Conservation (phyloP, 768 basidiomycete species). For the Clitopilus hobsonii region DNA sequence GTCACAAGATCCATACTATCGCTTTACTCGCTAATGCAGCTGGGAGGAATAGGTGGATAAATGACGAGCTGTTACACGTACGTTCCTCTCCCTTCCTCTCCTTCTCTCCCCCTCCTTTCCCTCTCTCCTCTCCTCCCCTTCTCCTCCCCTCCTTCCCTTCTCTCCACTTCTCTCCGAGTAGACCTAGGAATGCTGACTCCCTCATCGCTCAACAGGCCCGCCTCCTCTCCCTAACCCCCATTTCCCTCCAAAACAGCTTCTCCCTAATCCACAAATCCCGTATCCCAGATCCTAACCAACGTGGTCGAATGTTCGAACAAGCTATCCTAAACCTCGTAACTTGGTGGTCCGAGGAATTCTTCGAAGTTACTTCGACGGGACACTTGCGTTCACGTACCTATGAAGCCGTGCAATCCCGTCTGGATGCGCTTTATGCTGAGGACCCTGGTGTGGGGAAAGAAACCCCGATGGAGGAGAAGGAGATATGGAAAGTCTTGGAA, state of each 20-base stretch:
- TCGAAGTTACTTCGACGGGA: slow-evolving; percentile 57
- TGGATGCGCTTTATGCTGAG: slow-evolving; percentile 25
- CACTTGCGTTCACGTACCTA: slow-evolving; percentile 76
- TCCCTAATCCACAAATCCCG: slow-evolving; percentile 75
- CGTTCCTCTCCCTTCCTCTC: slow-evolving; percentile 15
- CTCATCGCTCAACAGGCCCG: too few relatives aligned
- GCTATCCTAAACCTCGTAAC: slow-evolving; percentile 67
- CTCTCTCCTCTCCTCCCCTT: too few relatives aligned
- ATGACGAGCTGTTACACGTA: slow-evolving; percentile 81
- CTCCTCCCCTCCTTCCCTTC: too few relatives aligned
- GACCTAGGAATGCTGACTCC: too few relatives aligned
- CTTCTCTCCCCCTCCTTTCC: too few relatives aligned
- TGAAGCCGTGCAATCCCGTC: slow-evolving; percentile 57
- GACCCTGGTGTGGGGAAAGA: slow-evolving; percentile 12
- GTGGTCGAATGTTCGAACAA: slow-evolving; percentile 85
- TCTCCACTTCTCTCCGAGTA: too few relatives aligned
- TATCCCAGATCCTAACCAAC: slow-evolving; percentile 73
- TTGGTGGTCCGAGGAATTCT: slow-evolving; percentile 84
- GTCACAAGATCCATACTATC: slow-evolving; percentile 88
- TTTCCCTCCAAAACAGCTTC: slow-evolving; percentile 77
- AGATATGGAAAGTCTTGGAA: slow-evolving; percentile 43
- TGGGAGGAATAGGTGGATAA: slow-evolving; percentile 79
- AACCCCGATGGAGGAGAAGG: slow-evolving; percentile 32
- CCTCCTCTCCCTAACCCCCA: slow-evolving; percentile 80
- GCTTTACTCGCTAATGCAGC: slow-evolving; percentile 71